Conservation (phyloP, 352 stramenopile genomes). For the Phytophthora crassamura region DNA sequence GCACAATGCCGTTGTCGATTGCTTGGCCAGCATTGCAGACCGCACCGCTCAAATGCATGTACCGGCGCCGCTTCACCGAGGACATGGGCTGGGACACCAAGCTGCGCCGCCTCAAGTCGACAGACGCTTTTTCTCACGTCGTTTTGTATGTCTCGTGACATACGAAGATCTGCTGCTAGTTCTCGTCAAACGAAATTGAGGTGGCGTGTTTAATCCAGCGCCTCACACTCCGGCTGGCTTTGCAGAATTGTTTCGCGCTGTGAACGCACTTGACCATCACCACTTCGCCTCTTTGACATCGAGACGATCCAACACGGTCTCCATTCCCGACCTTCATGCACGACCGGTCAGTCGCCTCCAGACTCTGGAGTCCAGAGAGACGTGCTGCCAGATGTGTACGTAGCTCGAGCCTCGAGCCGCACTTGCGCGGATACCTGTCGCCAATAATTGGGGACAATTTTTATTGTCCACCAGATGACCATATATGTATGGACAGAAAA, state of each 20-base stretch:
- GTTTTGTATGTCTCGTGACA: no score
- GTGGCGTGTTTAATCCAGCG: not conserved
- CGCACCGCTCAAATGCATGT: no score
- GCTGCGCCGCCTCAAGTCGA: conserved; percentile 5
- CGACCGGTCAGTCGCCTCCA: conserved; percentile 7
- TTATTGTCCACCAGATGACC: conserved; percentile 11
- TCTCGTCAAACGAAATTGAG: conserved; percentile 12
- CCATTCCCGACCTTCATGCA: not conserved
- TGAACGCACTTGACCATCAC: not conserved
- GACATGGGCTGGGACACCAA: conserved; percentile 7
- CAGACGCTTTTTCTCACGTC: conserved; percentile 15
- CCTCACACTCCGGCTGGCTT: conserved; percentile 24
- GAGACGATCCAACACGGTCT: conserved; percentile 4
- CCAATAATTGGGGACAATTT: no score
- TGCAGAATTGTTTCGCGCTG: conserved; percentile 9
- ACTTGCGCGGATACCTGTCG: conserved; percentile 18
- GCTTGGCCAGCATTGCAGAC: conserved; percentile 15
- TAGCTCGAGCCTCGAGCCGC: not conserved
- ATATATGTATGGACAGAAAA: no score
- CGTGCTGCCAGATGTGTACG: conserved; percentile 30
- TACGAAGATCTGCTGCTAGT: not conserved
- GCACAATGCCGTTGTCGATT: not conserved
- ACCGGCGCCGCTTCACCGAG: no score
- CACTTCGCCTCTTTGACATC: conserved; percentile 4
- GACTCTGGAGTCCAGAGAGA: conserved; percentile 19